Evolutionary conservation across 2,329 filamentous ascomycete genomes (phyloP).

Genomic region (Penicillium capsulatum): DNA sequence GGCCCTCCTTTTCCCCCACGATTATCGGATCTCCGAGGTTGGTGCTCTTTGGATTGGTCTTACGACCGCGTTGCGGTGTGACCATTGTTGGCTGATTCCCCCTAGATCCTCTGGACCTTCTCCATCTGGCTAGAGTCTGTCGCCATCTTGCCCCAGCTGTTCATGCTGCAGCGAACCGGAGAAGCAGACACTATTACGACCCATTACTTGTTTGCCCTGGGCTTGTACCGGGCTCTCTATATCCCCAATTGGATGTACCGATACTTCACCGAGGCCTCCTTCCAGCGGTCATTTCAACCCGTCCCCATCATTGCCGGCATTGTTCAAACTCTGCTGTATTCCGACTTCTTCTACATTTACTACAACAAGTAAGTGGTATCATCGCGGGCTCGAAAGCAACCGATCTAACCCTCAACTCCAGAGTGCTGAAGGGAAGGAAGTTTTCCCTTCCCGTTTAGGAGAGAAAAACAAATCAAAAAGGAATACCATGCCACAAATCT

Average conservation of each 20-base stretch:
- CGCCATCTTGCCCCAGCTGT: constrained; percentile 92
- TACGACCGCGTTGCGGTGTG: not conserved
- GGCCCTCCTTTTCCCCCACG: constrained; percentile 77
- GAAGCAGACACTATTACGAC: constrained; percentile 99
- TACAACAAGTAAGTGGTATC: constrained; percentile 71
- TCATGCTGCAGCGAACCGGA: constrained; percentile 95
- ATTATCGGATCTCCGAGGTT: constrained; percentile 70
- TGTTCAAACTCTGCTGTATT: constrained; percentile 91
- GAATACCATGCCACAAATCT: no score
- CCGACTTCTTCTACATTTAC: constrained; percentile 99
- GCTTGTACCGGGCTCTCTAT: constrained; percentile 86
- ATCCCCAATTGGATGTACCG: constrained; percentile 98
- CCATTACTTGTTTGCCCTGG: constrained; percentile 92
- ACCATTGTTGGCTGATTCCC: constrained; percentile 3
- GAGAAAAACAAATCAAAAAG: no score
- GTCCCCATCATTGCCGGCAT: constrained; percentile 86
- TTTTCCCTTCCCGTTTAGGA: constrained; percentile 74
- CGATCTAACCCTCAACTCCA: no score
- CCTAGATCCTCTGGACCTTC: constrained; percentile 89
- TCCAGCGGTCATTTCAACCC: constrained; percentile 77
- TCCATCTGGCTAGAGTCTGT: constrained; percentile 98
- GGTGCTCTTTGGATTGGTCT: constrained; percentile 7
- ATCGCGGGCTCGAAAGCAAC: no score
- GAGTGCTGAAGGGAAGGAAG: constrained; percentile 78
- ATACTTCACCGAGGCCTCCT: constrained; percentile 73